phyloP scores from a whole-genome alignment of 345 rosid species.

The Alliaria petiolata region DNA sequence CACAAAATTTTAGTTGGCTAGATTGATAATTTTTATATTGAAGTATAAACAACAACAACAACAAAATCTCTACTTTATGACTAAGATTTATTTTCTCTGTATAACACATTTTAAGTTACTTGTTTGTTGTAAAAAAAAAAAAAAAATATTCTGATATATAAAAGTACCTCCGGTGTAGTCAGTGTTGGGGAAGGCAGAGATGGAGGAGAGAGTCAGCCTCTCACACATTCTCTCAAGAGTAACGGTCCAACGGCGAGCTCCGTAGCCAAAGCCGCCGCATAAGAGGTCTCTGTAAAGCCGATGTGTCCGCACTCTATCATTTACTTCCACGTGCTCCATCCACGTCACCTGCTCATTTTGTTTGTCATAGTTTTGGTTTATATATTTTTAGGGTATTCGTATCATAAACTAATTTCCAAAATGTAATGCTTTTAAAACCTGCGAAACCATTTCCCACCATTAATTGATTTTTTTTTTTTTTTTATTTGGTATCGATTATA shows the following conservation, averaged over 20 bases:
- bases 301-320: conserved; percentile 51
- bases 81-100: not conserved
- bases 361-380: not conserved
- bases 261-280: conserved; percentile 45
- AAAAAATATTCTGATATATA: not conserved
- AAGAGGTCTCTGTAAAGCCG: conserved; percentile 59
- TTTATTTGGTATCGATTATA: not conserved
- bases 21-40: not conserved
- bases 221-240: conserved; percentile 62
- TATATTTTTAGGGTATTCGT: not conserved
- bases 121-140: not conserved
- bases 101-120: not conserved
- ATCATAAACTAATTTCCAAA: not conserved
- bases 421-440: not conserved
- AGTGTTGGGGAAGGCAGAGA: conserved; percentile 1
- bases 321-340: conserved; percentile 77
- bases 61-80: too few species aligned
- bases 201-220: conserved; percentile 36
- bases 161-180: conserved; percentile 44
- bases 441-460: not conserved
- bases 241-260: conserved; percentile 61
- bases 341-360: conserved; percentile 58
- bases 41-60: too few species aligned
- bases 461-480: not conserved
- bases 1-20: not conserved